Conservation (phyloP, 1,139 yeast genomes). For the Zygoascus hellenicus region DNA sequence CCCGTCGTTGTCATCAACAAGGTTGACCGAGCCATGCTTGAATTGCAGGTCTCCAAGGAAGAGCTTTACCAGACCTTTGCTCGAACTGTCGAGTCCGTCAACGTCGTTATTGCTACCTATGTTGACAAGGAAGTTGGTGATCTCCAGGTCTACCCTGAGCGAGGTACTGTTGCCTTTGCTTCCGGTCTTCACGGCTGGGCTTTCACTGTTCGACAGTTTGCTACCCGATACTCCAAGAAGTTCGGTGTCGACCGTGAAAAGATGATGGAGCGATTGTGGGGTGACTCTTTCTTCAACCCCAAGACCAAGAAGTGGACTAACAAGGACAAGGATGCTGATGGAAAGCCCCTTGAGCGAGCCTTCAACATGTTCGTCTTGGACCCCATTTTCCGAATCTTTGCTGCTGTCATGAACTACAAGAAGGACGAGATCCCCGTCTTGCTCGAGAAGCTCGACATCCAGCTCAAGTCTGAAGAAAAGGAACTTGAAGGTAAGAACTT, state of each 20-base stretch:
- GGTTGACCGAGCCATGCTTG: constrained; percentile 99
- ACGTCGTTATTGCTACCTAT: constrained; percentile 96
- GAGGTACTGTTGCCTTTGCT: constrained; percentile 99
- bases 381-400: constrained; percentile 96
- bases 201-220: constrained; percentile 99
- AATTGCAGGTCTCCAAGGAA: constrained; percentile 98
- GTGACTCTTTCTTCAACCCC: constrained; percentile 99
- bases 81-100: constrained; percentile 98
- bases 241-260: constrained; percentile 97
- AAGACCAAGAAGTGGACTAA: constrained; percentile 99
- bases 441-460: constrained; percentile 87
- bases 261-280: constrained; percentile 99
- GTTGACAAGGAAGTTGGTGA: constrained; percentile 89
- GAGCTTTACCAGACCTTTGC: constrained; percentile 97
- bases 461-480: constrained; percentile 89
- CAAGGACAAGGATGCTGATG: constrained; percentile 94
- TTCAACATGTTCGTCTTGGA: constrained; percentile 99
- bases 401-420: constrained; percentile 95
- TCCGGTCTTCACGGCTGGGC: constrained; percentile 99
- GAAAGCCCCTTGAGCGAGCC: constrained; percentile 96
- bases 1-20: constrained; percentile 98
- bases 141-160: constrained; percentile 97
- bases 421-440: constrained; percentile 89
- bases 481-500: constrained; percentile 98
- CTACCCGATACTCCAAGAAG: constrained; percentile 96